phyloP scores from a whole-genome alignment of 176 grass and related monocot genomes.

The Chloris gayana region DNA sequence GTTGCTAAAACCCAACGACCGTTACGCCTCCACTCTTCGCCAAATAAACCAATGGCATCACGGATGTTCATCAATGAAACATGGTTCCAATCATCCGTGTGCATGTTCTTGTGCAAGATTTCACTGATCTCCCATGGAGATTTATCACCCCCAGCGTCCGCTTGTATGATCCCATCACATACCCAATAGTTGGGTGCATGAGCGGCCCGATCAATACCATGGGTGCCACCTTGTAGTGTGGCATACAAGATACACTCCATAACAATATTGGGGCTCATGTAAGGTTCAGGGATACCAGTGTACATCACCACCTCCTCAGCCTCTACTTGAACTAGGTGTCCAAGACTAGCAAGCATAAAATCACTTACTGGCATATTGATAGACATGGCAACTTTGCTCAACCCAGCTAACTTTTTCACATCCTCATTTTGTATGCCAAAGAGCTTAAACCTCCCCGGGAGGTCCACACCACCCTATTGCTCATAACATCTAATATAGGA shows the following conservation, averaged over 20 bases:
- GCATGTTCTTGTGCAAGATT: neutral
- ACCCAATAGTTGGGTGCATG: conserved; percentile 35
- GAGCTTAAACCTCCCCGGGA: neutral
- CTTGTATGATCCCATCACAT: conserved; percentile 20
- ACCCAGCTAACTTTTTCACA: fast-evolving
- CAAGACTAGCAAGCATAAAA: too few species aligned
- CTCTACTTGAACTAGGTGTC: neutral
- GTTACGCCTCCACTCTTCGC: neutral
- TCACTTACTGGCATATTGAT: neutral
- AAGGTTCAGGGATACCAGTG: neutral
- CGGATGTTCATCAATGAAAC: fast-evolving
- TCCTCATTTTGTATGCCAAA: fast-evolving
- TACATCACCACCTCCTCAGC: neutral
- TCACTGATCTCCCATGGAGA: neutral
- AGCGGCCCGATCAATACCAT: neutral
- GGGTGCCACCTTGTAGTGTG: neutral
- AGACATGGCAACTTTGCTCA: neutral
- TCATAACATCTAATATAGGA: fast-evolving
- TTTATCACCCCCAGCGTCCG: fast-evolving
- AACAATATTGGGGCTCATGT: neutral
- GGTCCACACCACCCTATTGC: neutral
- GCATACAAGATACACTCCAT: neutral
- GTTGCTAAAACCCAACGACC: neutral
- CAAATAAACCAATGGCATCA: neutral
- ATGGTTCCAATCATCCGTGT: neutral